Evolutionary conservation across 2,329 filamentous ascomycete genomes (phyloP), one percentile per base, ranked within the genome.

Genomic region (Fusarium buxicola): DNA sequence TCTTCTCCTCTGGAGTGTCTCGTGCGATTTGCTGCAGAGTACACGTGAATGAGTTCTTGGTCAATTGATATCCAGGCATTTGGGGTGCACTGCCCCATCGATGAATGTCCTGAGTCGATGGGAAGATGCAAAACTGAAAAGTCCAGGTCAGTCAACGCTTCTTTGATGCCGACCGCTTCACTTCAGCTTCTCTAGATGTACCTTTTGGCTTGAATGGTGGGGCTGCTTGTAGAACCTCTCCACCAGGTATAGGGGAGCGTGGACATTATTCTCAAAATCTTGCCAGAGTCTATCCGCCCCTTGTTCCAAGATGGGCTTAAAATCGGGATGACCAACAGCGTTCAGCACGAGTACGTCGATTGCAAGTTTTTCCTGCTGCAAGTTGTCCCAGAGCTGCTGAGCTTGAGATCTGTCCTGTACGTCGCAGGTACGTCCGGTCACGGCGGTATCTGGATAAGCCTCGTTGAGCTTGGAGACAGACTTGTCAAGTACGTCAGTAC

Each of bases 21-120:
- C 70, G 56, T 8, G 78, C 77, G 7, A 79, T 62, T 15, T 73
- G 58, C 63, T 81, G 78, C 25, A 80, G 46, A 0, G 72, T 55
- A 0, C 74, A 56, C 1, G 76, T 73, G 7, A 72, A 74, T 0
- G 77, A 67, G 15, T 69, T 73, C 66, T 81, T 81, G 34, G 76
- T 77, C 16, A 78, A 44, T 3, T 70, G 68, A 51, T 81, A 81
- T 3, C 60, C 68, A 2, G 71, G 69, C 44, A 68, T 66, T 2
- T 66, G 31, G 5, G 49, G 24, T 0, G 65, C 63, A 8, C 62
- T 51, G 13, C 55, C 59, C 39, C 68, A 73, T 11, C 72, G 61
- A 48, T 80, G 75, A 10, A 67, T 69, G 9, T 55, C 55, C 16
- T 68, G 64, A 0, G 63, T 66, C 0, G 64, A 69, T 3, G 69